Conservation (phyloP, 2,329 filamentous ascomycete genomes). For the Hypoxylon sp. region DNA sequence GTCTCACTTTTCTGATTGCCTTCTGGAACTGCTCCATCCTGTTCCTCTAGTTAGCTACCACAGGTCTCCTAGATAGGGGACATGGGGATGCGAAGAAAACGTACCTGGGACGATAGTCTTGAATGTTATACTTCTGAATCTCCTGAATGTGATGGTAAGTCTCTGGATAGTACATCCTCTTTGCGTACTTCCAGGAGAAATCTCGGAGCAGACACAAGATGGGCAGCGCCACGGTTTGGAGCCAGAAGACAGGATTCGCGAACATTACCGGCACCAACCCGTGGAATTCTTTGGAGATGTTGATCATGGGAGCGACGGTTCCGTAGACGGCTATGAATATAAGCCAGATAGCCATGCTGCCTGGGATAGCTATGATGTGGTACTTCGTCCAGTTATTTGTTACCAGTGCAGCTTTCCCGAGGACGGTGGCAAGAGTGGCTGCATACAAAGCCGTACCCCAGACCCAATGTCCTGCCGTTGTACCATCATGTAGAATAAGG, state of each 20-base stretch:
- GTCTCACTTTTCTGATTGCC: conserved; percentile 96
- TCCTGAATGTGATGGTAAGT: conserved; percentile 99
- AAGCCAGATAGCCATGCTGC: conserved; percentile 92
- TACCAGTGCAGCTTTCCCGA: conserved; percentile 93
- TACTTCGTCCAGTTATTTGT: conserved; percentile 99
- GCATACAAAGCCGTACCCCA: conserved; percentile 98
- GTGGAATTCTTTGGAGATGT: conserved; percentile 85
- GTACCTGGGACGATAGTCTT: conserved; percentile 95
- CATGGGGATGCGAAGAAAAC: conserved; percentile 51
- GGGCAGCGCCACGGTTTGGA: conserved; percentile 85
- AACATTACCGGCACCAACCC: conserved; percentile 87
- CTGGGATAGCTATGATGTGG: conserved; percentile 93
- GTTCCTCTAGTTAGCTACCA: conserved; percentile 42
- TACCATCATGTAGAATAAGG: conserved; percentile 81
- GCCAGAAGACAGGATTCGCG: conserved; percentile 87
- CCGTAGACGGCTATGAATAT: conserved; percentile 90
- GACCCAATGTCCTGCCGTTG: conserved; percentile 92
- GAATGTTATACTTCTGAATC: conserved; percentile 99
- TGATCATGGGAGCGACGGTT: conserved; percentile 83
- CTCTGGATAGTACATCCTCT: conserved; percentile 96
- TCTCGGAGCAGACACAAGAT: conserved; percentile 87
- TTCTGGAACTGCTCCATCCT: conserved; percentile 99
- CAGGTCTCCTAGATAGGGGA: background rate
- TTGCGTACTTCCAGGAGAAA: conserved; percentile 96
- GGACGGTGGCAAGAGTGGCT: conserved; percentile 89